A percentile compares a stretch with the other conserved stretches of the same genome.
Conservation (phyloP, 2,329 filamentous ascomycete species). For the Fusarium nodosum region DNA sequence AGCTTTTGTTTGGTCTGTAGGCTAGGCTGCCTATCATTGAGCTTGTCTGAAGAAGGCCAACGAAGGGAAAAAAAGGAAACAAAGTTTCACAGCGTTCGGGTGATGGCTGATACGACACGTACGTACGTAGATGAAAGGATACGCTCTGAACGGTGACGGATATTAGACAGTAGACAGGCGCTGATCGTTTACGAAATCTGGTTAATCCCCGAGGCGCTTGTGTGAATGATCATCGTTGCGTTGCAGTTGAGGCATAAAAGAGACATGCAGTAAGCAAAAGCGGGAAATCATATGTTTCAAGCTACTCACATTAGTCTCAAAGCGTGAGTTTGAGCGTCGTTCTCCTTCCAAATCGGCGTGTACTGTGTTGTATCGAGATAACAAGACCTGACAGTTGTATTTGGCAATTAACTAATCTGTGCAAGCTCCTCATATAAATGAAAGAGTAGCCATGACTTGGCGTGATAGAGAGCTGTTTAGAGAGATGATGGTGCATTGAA, state of each 20-base stretch:
- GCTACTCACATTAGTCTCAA: slow-evolving; percentile 24
- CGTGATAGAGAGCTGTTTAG: background rate
- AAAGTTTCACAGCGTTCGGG: slow-evolving; percentile 39
- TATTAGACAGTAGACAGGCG: slow-evolving; percentile 21
- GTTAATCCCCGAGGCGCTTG: slow-evolving; percentile 28
- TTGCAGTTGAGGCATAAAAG: slow-evolving; percentile 34
- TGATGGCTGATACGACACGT: slow-evolving; percentile 38
- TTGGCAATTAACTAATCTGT: background rate
- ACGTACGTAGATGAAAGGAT: slow-evolving; percentile 6
- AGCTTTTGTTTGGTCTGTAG: slow-evolving; percentile 10
- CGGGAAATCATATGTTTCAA: slow-evolving; percentile 26
- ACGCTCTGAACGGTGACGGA: slow-evolving; percentile 1
- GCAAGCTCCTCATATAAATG: slow-evolving; percentile 5
- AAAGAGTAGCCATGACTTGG: background rate
- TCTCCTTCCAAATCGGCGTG: background rate
- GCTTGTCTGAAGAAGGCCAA: background rate
- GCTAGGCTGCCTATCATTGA: slow-evolving; percentile 7
- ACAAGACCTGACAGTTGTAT: slow-evolving; percentile 4
- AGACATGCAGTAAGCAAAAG: slow-evolving; percentile 19
- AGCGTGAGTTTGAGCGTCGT: background rate
- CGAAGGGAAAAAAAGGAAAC: background rate
- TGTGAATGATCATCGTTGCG: slow-evolving; percentile 34
- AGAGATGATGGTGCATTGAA: slow-evolving; percentile 36
- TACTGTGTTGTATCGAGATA: slow-evolving; percentile 4
- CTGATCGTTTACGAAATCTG: slow-evolving; percentile 36